Percentiles rank a stretch among this genome's conserved stretches.
Evolutionary conservation across 1,284 basidiomycete species (phyloP).

Genomic region (Cryptococcus wingfieldii): DNA sequence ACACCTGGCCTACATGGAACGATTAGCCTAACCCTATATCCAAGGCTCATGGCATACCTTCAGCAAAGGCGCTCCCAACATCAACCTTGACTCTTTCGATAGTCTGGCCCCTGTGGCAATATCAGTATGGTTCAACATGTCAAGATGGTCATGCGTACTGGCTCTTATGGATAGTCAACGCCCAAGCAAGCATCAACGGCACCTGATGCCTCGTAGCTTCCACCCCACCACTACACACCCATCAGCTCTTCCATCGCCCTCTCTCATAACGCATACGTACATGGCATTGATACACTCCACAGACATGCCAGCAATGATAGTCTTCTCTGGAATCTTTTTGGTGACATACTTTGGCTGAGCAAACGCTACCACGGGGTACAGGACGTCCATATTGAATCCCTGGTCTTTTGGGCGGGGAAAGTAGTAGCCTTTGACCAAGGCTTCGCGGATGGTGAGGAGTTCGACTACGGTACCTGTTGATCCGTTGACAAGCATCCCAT

Average conservation of each 20-base stretch:
- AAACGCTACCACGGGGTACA: conserved; percentile 36
- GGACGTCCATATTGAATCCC: not conserved
- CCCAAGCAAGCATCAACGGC: conserved; percentile 35
- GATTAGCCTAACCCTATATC: not conserved
- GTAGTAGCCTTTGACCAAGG: conserved; percentile 5
- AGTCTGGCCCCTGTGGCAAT: conserved; percentile 38
- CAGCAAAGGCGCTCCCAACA: conserved; percentile 61
- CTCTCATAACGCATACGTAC: conserved; percentile 3
- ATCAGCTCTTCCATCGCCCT: no score
- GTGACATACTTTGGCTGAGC: conserved; percentile 17
- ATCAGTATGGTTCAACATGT: not conserved
- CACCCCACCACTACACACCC: conserved; percentile 6
- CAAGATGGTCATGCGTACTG: conserved; percentile 6
- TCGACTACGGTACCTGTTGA: conserved; percentile 24
- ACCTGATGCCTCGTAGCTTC: conserved; percentile 31
- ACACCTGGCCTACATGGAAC: conserved; percentile 27
- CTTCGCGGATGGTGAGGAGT: conserved; percentile 18
- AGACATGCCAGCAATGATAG: conserved; percentile 21
- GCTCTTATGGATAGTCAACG: conserved; percentile 40
- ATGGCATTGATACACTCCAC: conserved; percentile 28
- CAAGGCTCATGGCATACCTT: conserved; percentile 17
- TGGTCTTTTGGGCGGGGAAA: conserved; percentile 8
- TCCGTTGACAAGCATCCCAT: conserved; percentile 21
- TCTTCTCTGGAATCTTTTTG: conserved; percentile 2
- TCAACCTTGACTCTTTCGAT: conserved; percentile 80